Evolutionary conservation across 441 rosid genomes (phyloP), one percentile per base, ranked within the genome.

Genomic region (Pelargonium fulgidum): DNA sequence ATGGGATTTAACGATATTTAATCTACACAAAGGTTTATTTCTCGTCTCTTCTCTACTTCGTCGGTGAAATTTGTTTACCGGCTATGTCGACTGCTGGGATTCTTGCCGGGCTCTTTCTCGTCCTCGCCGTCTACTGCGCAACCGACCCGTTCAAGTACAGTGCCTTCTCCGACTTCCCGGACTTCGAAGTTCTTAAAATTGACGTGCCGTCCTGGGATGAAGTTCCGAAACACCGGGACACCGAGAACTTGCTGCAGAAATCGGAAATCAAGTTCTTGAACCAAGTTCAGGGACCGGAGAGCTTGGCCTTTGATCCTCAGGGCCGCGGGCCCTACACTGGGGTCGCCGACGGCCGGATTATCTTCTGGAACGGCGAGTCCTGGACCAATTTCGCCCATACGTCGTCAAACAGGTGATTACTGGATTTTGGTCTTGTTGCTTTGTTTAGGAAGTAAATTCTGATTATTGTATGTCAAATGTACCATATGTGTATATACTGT

Each of bases 291-390:
- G 98, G 98, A 16, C 98, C 97, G 2, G 98, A 93, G 81, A 93
- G 98, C 78, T 47, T 93, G 61, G 90, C 88, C 3, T 93, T 93
- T 72, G 96, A 93, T 69, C 86, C 89, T 12, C 89, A 69, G 24
- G 97, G 97, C 39, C 90, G 96, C 13, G 98, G 98, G 7, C 97
- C 97, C 10, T 93, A 93, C 67, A 85, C 96, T 0, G 98, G 98
- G 24, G 84, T 90, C 44, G 98, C 97, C 63, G 97, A 90, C 76
- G 98, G 98, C 4, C 80, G 97, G 44, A 72, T 93, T 45, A 52
- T 93, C 65, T 86, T 91, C 70, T 87, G 93, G 93, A 73, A 90
- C 69, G 97, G 97, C 20, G 58, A 66, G 7, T 77, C 84, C 5
- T 93, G 94, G 96, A 77, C 7, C 64, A 90, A 87, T 80, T 93